Conservation (phyloP, 2,329 filamentous ascomycete genomes). For the Phoma sp. region DNA sequence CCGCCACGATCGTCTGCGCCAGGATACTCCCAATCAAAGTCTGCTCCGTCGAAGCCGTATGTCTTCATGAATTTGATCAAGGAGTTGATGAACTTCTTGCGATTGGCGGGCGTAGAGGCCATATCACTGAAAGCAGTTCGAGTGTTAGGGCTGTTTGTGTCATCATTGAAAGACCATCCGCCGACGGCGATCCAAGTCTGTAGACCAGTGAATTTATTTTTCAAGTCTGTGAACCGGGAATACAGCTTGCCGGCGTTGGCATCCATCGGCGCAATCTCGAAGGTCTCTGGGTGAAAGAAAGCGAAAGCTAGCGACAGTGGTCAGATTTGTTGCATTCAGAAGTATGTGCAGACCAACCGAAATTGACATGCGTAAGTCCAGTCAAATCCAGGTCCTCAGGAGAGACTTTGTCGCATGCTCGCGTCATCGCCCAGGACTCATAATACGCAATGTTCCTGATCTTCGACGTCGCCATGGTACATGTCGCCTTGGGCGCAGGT, state of each 20-base stretch:
- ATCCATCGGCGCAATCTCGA: constrained; percentile 11
- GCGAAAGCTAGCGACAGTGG: too few species aligned
- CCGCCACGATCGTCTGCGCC: constrained; percentile 5
- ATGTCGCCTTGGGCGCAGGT: too few species aligned
- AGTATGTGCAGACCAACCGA: too few species aligned
- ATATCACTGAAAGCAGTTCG: constrained; percentile 42
- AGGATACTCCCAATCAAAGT: constrained; percentile 52
- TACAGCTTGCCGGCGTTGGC: neutral
- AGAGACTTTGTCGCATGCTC: too few species aligned
- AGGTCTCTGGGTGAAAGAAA: constrained; percentile 9
- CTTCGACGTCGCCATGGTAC: too few species aligned
- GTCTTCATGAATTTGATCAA: constrained; percentile 47
- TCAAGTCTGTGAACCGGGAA: constrained; percentile 26
- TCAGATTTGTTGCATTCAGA: too few species aligned
- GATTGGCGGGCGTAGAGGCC: constrained; percentile 22
- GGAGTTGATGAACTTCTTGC: constrained; percentile 43
- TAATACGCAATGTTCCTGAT: constrained; percentile 26
- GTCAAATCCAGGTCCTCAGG: constrained; percentile 11
- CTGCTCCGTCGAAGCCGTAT: constrained; percentile 53
- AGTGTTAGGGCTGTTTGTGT: constrained; percentile 41
- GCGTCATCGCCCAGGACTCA: constrained; percentile 10
- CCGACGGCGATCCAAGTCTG: constrained; percentile 49
- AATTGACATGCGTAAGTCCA: constrained; percentile 14
- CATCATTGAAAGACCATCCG: constrained; percentile 51
- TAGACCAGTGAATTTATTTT: constrained; percentile 35